A percentile compares a stretch with the other conserved stretches of the same genome.
These are phyloP conservation scores for Hericium rajendrae DNA, from an alignment of 768 basidiomycete species.

Conservation along the genomic window DNA sequence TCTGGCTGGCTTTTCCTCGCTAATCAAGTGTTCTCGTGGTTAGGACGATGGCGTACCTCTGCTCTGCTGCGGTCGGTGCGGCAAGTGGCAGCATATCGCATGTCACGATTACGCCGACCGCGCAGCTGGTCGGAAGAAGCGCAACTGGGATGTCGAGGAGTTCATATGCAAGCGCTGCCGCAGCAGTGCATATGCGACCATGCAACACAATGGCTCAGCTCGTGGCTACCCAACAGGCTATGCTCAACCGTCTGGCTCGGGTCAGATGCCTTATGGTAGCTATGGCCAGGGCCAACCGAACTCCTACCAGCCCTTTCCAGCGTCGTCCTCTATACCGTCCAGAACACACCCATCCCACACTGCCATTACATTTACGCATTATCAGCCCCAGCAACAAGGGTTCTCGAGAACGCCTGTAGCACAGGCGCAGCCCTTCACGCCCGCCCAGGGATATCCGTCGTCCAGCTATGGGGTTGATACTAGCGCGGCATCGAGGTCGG, in stretches of 20 bases:
- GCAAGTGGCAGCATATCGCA: constrained; percentile 81
- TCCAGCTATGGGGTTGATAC: neutral
- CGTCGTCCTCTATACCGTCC: neutral
- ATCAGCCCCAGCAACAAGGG: constrained; percentile 13
- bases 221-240: neutral
- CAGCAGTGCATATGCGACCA: neutral
- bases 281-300: neutral
- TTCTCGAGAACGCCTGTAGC: constrained; percentile 5
- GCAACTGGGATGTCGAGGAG: constrained; percentile 82
- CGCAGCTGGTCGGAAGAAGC: constrained; percentile 48
- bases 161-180: constrained; percentile 66
- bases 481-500: neutral
- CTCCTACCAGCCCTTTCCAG: neutral
- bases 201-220: neutral
- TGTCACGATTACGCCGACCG: constrained; percentile 75
- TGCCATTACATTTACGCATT: constrained; percentile 13
- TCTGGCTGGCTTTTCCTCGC: constrained; percentile 1
- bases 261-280: constrained; percentile 5
- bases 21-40: neutral
- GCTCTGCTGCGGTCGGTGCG: constrained; percentile 75
- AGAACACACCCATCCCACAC: constrained; percentile 5
- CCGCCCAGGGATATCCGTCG: neutral
- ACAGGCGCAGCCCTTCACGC: neutral
- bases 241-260: neutral
- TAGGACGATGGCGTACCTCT: constrained; percentile 77